A percentile compares a stretch with the other conserved stretches of the same genome.
Conservation (phyloP, 2,329 filamentous ascomycete species). For the Corniculantispora saksenae region DNA sequence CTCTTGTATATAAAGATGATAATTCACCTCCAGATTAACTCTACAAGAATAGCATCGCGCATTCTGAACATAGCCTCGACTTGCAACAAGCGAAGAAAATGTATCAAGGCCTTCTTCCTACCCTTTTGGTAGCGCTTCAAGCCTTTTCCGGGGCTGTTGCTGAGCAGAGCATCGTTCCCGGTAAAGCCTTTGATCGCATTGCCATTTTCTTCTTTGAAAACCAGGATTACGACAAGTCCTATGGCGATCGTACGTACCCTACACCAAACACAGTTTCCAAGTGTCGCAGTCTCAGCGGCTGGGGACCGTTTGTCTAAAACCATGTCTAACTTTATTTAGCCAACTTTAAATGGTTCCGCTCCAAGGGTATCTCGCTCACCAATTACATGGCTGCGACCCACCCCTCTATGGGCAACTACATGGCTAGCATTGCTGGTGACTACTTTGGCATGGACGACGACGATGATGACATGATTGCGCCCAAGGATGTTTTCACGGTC, state of each 20-base stretch:
- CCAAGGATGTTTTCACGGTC: slow-evolving; percentile 64
- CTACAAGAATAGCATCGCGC: neutral
- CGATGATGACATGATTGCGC: slow-evolving; percentile 55
- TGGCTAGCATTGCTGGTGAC: slow-evolving; percentile 67
- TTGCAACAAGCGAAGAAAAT: neutral
- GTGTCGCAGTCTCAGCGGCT: neutral
- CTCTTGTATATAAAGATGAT: neutral
- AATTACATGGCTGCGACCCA: slow-evolving; percentile 64
- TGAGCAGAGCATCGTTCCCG: slow-evolving; percentile 57
- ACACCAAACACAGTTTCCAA: neutral
- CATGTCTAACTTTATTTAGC: slow-evolving; percentile 20
- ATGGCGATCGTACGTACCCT: slow-evolving; percentile 56
- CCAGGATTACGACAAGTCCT: slow-evolving; percentile 66
- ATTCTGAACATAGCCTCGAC: neutral
- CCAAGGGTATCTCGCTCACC: slow-evolving; percentile 33
- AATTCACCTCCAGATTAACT: neutral
- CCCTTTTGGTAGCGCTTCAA: neutral
- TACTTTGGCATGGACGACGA: slow-evolving; percentile 75
- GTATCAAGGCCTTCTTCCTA: neutral
- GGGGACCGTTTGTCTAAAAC: neutral
- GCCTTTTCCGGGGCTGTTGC: neutral
- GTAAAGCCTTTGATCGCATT: slow-evolving; percentile 72
- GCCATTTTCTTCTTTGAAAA: slow-evolving; percentile 79
- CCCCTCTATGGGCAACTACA: slow-evolving; percentile 76
- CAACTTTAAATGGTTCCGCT: slow-evolving; percentile 31